Evolutionary conservation across 495 filamentous ascomycete genomes (phyloP), one percentile per base, ranked within the genome.

Genomic region (Rostrohypoxylon terebratum): DNA sequence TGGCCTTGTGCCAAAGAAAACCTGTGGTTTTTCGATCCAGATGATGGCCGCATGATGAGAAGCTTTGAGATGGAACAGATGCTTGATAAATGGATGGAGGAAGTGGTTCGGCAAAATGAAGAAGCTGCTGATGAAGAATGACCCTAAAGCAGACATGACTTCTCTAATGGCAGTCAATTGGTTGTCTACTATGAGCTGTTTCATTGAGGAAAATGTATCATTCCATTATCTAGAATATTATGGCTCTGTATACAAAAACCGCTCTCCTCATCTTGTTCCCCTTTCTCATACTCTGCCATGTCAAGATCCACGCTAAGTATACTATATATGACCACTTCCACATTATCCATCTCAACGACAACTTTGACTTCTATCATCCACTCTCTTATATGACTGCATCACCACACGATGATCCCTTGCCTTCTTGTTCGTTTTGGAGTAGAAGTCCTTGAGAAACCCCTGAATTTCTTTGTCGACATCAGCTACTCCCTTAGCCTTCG

Each of bases 1-100:
- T 64, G 61, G 61, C 61, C 61, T 14, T 64, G 61, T 48, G 33
- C 36, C 13, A 4, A 16, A 34, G 61, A 64, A 44, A 64, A 64
- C 34, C 48, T 64, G 34, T 64, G 61, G 61, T 64, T 64, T 34
- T 54, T 42, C 47, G 61, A 64, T 28, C 61, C 61, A n/a, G 47
- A 64, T 23, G 48, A 64, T 44, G 61, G 61, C 34, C 48, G 48
- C 33, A 64, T 64, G 61, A 44, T 64, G 47, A 54, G 61, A 64
- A 64, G 61, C 48, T 16, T 42, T 5, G 61, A 64, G 61, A 64
- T 54, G 48, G 61, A 64, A 33, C 4, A 33, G 34, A 53, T 63
- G 45, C 45, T 63, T 40, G 59, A 62, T 16, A 44, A 50, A 23
- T 4, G 71, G 66, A 38, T 69, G 65, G 54, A 54, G 50, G 50